Percentiles rank a stretch among this genome's conserved stretches.
Evolutionary conservation across 1,284 basidiomycete species (phyloP).

Genomic region (Xanthoconium separans): DNA sequence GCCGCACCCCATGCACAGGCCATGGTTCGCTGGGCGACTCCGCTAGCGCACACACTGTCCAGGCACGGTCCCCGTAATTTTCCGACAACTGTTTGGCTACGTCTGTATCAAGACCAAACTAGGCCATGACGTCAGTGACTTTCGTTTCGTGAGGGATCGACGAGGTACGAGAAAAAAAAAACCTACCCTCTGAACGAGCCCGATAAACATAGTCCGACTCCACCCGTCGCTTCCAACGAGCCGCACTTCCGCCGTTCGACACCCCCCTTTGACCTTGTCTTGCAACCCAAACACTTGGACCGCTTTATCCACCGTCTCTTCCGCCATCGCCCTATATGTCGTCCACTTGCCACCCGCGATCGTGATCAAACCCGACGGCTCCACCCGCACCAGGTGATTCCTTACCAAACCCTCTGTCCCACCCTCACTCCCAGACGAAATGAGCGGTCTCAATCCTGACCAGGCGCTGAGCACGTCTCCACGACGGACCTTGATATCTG

Average conservation of each 20-base stretch:
- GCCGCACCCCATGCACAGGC: constrained; percentile 84
- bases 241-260: constrained; percentile 80
- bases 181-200: constrained; percentile 83
- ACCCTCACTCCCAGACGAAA: constrained; percentile 64
- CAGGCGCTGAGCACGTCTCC: constrained; percentile 97
- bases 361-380: constrained; percentile 79
- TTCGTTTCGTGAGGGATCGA: background rate
- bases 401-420: constrained; percentile 90
- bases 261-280: constrained; percentile 56
- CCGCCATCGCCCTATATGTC: constrained; percentile 95
- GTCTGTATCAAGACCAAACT: constrained; percentile 89
- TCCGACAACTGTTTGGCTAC: constrained; percentile 93
- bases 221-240: constrained; percentile 94
- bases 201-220: constrained; percentile 97
- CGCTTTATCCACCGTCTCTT: constrained; percentile 92
- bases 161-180: background rate
- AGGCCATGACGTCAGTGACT: constrained; percentile 1
- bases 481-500: constrained; percentile 91
- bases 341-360: constrained; percentile 99
- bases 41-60: constrained; percentile 87
- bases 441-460: constrained; percentile 88
- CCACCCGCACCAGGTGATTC: constrained; percentile 91
- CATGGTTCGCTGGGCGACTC: constrained; percentile 77
- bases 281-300: constrained; percentile 76
- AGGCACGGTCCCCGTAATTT: constrained; percentile 95